These are phyloP conservation scores for Backusella sp. DNA, from an alignment of 192 early-diverging fungal genomes.

Conservation along the genomic window DNA sequence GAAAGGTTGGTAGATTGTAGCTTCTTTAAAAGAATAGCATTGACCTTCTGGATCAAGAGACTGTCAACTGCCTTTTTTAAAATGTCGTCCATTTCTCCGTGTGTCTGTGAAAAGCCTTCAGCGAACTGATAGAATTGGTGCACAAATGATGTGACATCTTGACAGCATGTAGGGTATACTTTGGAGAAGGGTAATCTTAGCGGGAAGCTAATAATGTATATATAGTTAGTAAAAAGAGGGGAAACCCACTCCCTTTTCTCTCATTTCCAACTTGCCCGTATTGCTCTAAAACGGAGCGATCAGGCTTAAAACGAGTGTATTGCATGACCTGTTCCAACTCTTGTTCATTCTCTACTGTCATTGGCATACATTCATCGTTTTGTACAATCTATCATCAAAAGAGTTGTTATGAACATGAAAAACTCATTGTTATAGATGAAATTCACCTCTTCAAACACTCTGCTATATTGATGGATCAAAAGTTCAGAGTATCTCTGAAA, in stretches of 20 bases:
- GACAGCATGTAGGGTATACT: constrained; percentile 71
- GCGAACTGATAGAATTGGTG: constrained; percentile 81
- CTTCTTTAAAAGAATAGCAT: constrained; percentile 64
- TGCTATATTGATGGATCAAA: constrained; percentile 64
- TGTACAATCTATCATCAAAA: constrained; percentile 61
- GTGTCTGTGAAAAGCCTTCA: constrained; percentile 78
- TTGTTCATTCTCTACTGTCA: constrained; percentile 61
- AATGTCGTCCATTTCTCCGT: constrained; percentile 87
- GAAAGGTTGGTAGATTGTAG: constrained; percentile 67
- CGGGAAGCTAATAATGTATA: constrained; percentile 55
- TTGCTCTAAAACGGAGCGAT: constrained; percentile 28
- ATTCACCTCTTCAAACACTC: constrained; percentile 59
- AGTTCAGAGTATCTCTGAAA: constrained; percentile 81
- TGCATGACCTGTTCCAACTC: constrained; percentile 64
- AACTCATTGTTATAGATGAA: background rate
- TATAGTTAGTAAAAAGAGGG: no score
- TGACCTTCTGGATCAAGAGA: constrained; percentile 66
- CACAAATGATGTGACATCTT: constrained; percentile 69
- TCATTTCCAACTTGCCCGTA: constrained; percentile 17
- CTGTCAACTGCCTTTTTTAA: constrained; percentile 74
- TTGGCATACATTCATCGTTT: constrained; percentile 80
- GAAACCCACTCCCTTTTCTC: no score
- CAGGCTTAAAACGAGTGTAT: constrained; percentile 62
- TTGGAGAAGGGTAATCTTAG: constrained; percentile 76
- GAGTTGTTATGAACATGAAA: background rate